Evolutionary conservation across 23 red algal genomes (phyloP).

Genomic region (Chondrus crispus): DNA sequence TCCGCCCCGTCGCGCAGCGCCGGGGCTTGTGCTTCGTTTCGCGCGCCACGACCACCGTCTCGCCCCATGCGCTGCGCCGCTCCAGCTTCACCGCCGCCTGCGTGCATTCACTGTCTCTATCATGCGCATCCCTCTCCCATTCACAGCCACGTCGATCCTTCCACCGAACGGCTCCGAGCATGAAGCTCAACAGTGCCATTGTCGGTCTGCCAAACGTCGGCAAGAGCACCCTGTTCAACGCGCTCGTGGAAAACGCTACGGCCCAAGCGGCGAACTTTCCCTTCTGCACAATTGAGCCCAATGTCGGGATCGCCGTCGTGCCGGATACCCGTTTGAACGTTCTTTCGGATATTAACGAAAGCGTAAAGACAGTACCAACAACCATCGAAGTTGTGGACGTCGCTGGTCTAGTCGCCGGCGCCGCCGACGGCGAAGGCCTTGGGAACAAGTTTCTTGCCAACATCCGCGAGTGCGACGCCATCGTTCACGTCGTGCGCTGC

Average conservation of each 20-base stretch:
- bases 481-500: constrained; percentile 97
- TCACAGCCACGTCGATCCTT: too few relatives aligned
- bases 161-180: constrained; percentile 23
- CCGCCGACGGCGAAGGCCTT: constrained; percentile 93
- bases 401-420: constrained; percentile 91
- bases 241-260: constrained; percentile 79
- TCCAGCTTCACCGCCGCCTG: too few relatives aligned
- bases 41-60: too few relatives aligned
- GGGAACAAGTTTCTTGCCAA: constrained; percentile 95
- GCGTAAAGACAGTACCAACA: constrained; percentile 74
- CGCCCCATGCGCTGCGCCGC: too few relatives aligned
- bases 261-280: constrained; percentile 98
- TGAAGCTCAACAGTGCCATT: constrained; percentile 94
- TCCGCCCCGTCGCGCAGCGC: too few relatives aligned
- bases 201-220: constrained; percentile 94
- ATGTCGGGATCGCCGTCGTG: constrained; percentile 90
- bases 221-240: constrained; percentile 94
- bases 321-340: constrained; percentile 84
- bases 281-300: constrained; percentile 98
- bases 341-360: constrained; percentile 58
- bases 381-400: constrained; percentile 96
- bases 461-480: constrained; percentile 97
- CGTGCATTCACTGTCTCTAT: too few relatives aligned
- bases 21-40: too few relatives aligned
- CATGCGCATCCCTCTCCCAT: too few relatives aligned